phyloP scores from a whole-genome alignment of 345 rosid genomes.

The Euphorbia peplus region DNA sequence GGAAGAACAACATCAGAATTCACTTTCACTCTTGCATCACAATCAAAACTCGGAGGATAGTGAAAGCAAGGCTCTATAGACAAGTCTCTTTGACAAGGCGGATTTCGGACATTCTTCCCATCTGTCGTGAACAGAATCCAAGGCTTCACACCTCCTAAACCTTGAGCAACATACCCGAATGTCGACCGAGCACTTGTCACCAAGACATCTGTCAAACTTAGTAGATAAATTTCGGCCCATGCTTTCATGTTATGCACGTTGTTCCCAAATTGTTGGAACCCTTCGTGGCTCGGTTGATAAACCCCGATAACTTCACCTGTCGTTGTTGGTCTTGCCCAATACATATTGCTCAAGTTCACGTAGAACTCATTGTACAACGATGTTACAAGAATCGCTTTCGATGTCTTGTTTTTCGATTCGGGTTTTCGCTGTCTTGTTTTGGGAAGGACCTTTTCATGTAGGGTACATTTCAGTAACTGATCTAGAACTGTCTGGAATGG shows the following conservation, averaged over 20 bases:
- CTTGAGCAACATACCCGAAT: slow-evolving; percentile 30
- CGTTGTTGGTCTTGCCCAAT: slow-evolving; percentile 13
- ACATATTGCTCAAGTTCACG: neutral
- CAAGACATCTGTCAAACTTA: slow-evolving; percentile 24
- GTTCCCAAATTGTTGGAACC: slow-evolving; percentile 15
- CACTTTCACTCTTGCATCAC: neutral
- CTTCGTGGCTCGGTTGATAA: slow-evolving; percentile 27
- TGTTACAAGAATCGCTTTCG: slow-evolving; percentile 20
- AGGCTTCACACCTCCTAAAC: slow-evolving; percentile 17
- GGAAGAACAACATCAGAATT: neutral
- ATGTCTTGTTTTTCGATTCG: neutral
- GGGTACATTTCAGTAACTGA: slow-evolving; percentile 14
- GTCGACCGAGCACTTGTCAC: slow-evolving; percentile 29
- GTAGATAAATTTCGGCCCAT: slow-evolving; percentile 27
- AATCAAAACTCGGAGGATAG: slow-evolving; percentile 8
- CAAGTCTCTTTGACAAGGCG: slow-evolving; percentile 13
- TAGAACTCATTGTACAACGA: slow-evolving; percentile 10
- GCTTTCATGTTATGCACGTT: slow-evolving; percentile 24
- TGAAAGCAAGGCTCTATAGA: slow-evolving; percentile 31
- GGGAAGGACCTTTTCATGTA: slow-evolving; percentile 15
- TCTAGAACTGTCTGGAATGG: slow-evolving; percentile 3
- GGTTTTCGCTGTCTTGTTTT: neutral
- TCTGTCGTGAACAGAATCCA: slow-evolving; percentile 14
- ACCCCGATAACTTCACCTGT: slow-evolving; percentile 15
- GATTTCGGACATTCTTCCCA: neutral